Evolutionary conservation across 257 asterid species (phyloP), one percentile per base, ranked within the genome.

Genomic region (Rubia yunnanensis): DNA sequence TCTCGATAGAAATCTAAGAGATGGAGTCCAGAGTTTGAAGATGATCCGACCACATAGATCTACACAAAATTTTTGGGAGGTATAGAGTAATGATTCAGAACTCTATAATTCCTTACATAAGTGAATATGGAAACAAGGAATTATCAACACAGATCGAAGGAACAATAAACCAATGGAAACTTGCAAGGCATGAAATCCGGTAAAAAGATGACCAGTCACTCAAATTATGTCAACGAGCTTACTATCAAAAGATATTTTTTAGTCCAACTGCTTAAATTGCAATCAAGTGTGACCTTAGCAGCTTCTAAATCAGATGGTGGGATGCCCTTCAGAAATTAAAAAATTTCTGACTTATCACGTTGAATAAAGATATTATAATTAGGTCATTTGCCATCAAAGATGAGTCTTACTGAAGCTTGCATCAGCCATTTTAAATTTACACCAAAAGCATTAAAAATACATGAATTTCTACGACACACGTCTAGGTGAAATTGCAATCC

Each of bases 1-100:
- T 82, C 90, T 65, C 88, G 96, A 78, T 85, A 87, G 83, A 92
- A 92, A 80, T 92, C 97, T 83, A 92, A 78, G 72, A 92, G 88
- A 81, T 86, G 74, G 74, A 92, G 81, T 69, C 96, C 97, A 17
- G 75, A 74, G 70, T 80, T 72, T 58, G 92, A 86, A 49, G 83
- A 79, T 57, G 98, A 89, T 66, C 94, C 99, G 72, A 83, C 94
- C 24, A 73, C 86, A 67, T 87, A 92, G 60, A 89, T 76, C 99
- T 92, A 91, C 79, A 81, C 28, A 46, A 63, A 55, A 61, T 31
- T 60, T 50, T 20, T 34, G 57, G 14, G 23, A 64, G 35, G 24
- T 39, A 65, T 38, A 41, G 65, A 71, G 13, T 39, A 11, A 48
- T 32, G 6, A 30, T 10, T 35, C 49, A 23, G 41, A 66, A 55